These are phyloP conservation scores for Bimuria novae-zelandiae DNA, from an alignment of 2,329 filamentous ascomycete species.

Conservation along the genomic window DNA sequence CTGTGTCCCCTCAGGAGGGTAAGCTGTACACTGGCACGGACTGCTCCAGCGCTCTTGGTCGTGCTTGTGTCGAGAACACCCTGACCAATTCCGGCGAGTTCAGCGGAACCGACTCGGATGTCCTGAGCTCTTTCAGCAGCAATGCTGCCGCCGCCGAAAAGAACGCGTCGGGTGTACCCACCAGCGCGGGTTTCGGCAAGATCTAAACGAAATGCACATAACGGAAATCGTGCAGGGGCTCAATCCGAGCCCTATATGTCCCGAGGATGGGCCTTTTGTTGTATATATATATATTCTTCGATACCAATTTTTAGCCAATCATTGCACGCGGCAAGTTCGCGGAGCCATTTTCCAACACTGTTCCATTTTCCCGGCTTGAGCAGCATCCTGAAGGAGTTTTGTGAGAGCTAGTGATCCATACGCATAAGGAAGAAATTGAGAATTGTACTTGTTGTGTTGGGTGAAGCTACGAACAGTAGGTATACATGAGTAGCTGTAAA, in stretches of 20 bases:
- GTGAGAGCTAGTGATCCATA: too few relatives aligned
- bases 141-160: background rate
- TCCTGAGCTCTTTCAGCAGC: constrained; percentile 12
- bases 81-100: constrained; percentile 7
- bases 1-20: background rate
- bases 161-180: constrained; percentile 10
- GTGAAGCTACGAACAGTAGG: too few relatives aligned
- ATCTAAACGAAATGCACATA: background rate
- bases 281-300: background rate
- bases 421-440: too few relatives aligned
- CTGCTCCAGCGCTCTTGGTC: constrained; percentile 11
- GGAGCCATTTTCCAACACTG: background rate
- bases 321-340: background rate
- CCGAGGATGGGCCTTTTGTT: background rate
- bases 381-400: background rate
- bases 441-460: too few relatives aligned
- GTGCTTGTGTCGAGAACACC: constrained; percentile 10
- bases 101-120: constrained; percentile 9
- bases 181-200: constrained; percentile 14
- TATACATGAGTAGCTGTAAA: too few relatives aligned
- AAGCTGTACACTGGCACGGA: constrained; percentile 8
- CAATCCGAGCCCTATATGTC: too few relatives aligned
- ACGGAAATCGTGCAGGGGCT: too few relatives aligned
- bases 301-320: background rate
- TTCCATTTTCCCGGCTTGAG: background rate